phyloP scores from a whole-genome alignment of 2,329 filamentous ascomycete species.

The Beauveria asiatica region DNA sequence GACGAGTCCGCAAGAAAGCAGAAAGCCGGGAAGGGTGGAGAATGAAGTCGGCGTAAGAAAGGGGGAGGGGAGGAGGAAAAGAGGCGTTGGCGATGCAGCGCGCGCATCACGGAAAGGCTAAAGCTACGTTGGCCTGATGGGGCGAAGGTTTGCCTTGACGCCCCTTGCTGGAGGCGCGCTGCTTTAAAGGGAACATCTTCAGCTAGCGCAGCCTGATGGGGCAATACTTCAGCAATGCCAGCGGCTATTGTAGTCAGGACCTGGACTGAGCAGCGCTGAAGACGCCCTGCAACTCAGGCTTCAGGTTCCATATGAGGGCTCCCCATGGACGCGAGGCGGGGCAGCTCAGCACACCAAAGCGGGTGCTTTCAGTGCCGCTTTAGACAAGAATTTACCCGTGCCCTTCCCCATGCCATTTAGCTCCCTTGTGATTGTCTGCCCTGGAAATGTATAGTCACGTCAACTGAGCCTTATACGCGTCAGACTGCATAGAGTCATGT shows the following conservation, averaged over 20 bases:
- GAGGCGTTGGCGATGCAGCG: constrained; percentile 14
- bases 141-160: constrained; percentile 4
- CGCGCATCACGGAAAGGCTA: constrained; percentile 21
- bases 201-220: neutral
- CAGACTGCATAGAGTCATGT: neutral
- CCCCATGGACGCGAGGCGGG: neutral
- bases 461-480: neutral
- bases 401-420: neutral
- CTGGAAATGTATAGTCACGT: neutral
- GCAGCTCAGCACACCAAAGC: neutral
- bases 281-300: neutral
- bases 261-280: neutral
- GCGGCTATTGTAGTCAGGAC: too few species aligned
- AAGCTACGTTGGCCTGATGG: constrained; percentile 32
- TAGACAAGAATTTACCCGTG: neutral
- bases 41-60: constrained; percentile 9
- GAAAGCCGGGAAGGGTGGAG: constrained; percentile 2
- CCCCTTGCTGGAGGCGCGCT: neutral
- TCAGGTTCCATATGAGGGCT: neutral
- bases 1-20: constrained; percentile 3
- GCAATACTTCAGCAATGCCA: neutral
- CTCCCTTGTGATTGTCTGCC: neutral
- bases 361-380: neutral
- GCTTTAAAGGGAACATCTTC: neutral
- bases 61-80: constrained; percentile 12